Conservation (phyloP, 352 stramenopile species). For the Phytophthora quininea region DNA sequence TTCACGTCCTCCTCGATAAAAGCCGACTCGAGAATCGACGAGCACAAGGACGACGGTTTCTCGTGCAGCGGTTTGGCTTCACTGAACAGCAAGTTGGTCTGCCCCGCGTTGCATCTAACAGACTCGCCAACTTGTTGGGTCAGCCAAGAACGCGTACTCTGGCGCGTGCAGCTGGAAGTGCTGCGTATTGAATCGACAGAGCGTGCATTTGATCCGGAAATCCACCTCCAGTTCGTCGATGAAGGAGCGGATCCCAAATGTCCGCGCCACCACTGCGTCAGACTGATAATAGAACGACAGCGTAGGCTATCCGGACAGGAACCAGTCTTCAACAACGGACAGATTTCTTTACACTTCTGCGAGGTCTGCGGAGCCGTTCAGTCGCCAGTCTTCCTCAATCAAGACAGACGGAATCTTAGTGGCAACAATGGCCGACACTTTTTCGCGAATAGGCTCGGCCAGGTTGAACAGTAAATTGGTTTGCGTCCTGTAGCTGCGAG, state of each 20-base stretch:
- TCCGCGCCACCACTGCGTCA: constrained; percentile 1
- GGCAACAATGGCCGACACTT: no score
- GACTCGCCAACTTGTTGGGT: constrained; percentile 39
- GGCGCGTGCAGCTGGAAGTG: constrained; percentile 16
- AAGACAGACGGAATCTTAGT: no score
- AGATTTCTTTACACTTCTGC: no score
- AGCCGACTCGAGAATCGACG: constrained; percentile 29
- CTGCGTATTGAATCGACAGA: constrained; percentile 32
- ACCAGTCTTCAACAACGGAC: no score
- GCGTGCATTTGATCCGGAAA: constrained; percentile 5
- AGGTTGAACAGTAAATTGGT: no score
- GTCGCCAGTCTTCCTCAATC: no score
- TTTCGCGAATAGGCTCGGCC: no score
- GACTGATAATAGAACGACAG: neutral
- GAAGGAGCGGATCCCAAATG: neutral
- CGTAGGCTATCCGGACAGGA: no score
- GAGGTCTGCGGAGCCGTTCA: no score
- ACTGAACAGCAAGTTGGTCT: constrained; percentile 29
- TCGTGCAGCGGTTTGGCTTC: constrained; percentile 31
- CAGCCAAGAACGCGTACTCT: constrained; percentile 45
- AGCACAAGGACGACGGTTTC: constrained; percentile 12
- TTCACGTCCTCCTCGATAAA: constrained; percentile 44
- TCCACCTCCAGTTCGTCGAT: neutral
- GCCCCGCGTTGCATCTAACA: constrained; percentile 18
- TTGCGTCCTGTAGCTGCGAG: no score